Evolutionary conservation across 345 rosid genomes (phyloP), one percentile per base, ranked within the genome.

Genomic region (Noccaea bulbosa): DNA sequence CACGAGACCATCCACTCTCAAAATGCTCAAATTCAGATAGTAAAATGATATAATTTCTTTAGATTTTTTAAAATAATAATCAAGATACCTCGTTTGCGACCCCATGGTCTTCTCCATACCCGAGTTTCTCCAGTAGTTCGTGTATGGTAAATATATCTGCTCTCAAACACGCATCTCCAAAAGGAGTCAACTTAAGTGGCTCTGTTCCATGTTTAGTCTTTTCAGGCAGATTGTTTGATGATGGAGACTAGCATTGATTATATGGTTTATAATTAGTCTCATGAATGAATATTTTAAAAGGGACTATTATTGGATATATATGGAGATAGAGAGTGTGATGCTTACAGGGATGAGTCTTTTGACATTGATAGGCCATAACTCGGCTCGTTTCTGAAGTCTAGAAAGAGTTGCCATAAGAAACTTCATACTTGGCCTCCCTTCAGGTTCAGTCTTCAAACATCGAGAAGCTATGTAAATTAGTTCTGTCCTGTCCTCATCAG

Each of bases 401-500:
- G 84, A 70, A 35, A 94, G 96, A 68, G 92, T 76, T 9, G 76
- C 72, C 67, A 86, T 84, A 70, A 94, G 93, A 71, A 95, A 88
- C 83, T 85, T 94, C 33, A 90, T 84, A 63, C 87, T 88, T 17
- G 99, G 98, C 78, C 98, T 92, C 80, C 92, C 91, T 34, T 96
- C 93, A 79, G 98, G 86, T 83, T 89, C 96, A 75, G 83, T 78
- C 82, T 88, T 93, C 65, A 92, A 83, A 80, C 99, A 92, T 27
- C 98, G 93, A 16, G 98, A 82, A 70, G 98, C 97, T 71, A 94
- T 69, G 49, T 84, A 79, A 61, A 92, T 85, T 67, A 94, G 77
- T 78, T 94, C 97, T 41, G 96, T 81, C 81, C 96, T 88, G 81
- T 94, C 99, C 70, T 94, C 98, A 76, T 94, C 91, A 41, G 97